Conservation (phyloP, 2,329 filamentous ascomycete genomes). For the Ilyonectria destructans region DNA sequence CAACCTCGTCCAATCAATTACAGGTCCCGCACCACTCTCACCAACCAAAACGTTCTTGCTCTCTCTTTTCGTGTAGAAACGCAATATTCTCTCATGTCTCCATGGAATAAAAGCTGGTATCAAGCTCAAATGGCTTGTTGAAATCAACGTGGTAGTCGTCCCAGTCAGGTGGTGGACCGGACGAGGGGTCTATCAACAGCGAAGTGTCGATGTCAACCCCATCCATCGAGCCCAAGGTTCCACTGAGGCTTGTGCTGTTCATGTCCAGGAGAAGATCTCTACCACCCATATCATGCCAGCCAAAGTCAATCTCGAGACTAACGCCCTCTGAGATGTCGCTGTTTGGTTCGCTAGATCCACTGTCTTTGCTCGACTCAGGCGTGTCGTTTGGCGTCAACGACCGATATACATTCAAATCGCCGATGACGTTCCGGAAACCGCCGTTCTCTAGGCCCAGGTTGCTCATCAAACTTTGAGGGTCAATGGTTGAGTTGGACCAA, state of each 20-base stretch:
- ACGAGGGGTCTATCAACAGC: slow-evolving; percentile 47
- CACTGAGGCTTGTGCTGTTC: slow-evolving; percentile 52
- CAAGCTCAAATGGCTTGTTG: slow-evolving; percentile 68
- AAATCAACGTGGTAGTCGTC: slow-evolving; percentile 69
- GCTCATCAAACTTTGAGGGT: slow-evolving; percentile 62
- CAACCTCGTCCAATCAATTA: slow-evolving; percentile 38
- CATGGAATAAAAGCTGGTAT: slow-evolving; percentile 59
- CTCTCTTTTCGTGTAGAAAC: slow-evolving; percentile 16
- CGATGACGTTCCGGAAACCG: slow-evolving; percentile 62
- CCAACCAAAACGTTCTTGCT: slow-evolving; percentile 6
- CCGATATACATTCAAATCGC: slow-evolving; percentile 69
- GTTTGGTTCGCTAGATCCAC: slow-evolving; percentile 72
- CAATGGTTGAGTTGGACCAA: slow-evolving; percentile 65
- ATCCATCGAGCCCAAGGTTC: slow-evolving; percentile 30
- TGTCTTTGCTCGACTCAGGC: slow-evolving; percentile 76
- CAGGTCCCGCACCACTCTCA: slow-evolving; percentile 21
- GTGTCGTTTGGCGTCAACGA: slow-evolving; percentile 75
- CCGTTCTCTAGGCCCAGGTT: slow-evolving; percentile 55
- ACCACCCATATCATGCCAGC: slow-evolving; percentile 66
- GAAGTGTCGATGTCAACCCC: slow-evolving; percentile 45
- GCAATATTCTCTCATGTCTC: slow-evolving; percentile 42
- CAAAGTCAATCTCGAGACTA: slow-evolving; percentile 67
- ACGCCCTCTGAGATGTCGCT: slow-evolving; percentile 74
- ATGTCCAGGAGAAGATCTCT: slow-evolving; percentile 62
- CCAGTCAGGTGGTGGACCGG: slow-evolving; percentile 57